A percentile compares a stretch with the other conserved stretches of the same genome.
phyloP scores from a whole-genome alignment of 2,329 filamentous ascomycete species.

The Mycocentrospora acerina region DNA sequence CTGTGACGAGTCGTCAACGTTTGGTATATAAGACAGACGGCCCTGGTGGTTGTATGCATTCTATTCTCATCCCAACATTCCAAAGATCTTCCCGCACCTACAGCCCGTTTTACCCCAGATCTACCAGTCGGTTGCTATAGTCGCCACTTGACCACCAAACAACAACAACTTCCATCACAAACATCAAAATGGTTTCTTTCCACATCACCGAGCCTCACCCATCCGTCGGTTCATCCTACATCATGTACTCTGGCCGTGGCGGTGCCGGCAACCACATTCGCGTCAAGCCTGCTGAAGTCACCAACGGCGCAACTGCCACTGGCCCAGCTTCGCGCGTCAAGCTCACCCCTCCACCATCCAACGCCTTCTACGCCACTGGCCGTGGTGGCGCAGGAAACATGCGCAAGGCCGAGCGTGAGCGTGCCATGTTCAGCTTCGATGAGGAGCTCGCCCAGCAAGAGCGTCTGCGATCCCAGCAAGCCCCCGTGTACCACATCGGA shows the following conservation, averaged over 20 bases:
- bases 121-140: constrained; percentile 2
- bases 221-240: constrained; percentile 53
- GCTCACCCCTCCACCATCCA: constrained; percentile 48
- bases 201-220: constrained; percentile 64
- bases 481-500: constrained; percentile 65
- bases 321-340: constrained; percentile 53
- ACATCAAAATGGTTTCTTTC: constrained; percentile 47
- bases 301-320: constrained; percentile 47
- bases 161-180: constrained; percentile 6
- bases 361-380: constrained; percentile 63
- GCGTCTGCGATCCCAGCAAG: constrained; percentile 55
- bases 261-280: constrained; percentile 61
- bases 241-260: constrained; percentile 56
- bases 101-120: constrained; percentile 14
- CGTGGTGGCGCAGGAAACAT: constrained; percentile 70
- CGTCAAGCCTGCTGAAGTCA: constrained; percentile 57
- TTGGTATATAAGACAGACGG: constrained; percentile 5
- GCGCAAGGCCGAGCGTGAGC: constrained; percentile 51
- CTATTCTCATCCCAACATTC: constrained; percentile 18
- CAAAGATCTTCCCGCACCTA: constrained; percentile 10
- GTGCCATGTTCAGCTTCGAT: constrained; percentile 68
- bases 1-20: constrained; percentile 1
- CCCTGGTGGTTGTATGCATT: constrained; percentile 20
- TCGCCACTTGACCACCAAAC: constrained; percentile 14
- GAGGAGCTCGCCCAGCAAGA: constrained; percentile 63